Base-by-base conservation (phyloP, 257 asterid genomes). In the Rauvolfia tetraphylla region DNA sequence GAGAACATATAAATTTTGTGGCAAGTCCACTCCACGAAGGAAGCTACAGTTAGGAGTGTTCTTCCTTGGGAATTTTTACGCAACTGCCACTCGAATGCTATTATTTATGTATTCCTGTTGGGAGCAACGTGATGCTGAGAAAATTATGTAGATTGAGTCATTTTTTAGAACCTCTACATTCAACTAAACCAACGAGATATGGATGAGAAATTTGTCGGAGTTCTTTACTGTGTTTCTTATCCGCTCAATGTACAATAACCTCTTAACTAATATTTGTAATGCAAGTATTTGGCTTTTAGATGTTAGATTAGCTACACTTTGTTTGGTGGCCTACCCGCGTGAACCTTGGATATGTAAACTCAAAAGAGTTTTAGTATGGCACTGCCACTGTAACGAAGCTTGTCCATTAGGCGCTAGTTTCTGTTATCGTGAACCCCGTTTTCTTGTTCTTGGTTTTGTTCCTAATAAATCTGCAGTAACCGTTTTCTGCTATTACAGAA, bases 121-220 rank as follows among this genome's bases (percentile, higher is more conserved):
- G 89, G 87, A 84, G 81, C 84, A 49, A 71, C 75, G 51, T 78
- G 82, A 75, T 73, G 81, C 79, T 81, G 88, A 79, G 84, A 73
- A 85, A 82, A 54, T 85, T 79, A 75, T 85, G 85, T 93, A 93
- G 91, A 81, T 79, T 74, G 80, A 86, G 90, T 82, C 84, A 80
- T 84, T 83, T 83, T 89, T 86, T 82, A 83, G 86, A 68, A 61
- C 78, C 79, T 73, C 84, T 80, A 79, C 83, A 74, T 77, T 81
- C 71, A 72, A 62, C 76, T 68, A 66, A 83, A 76, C 49, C 78
- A 75, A 69, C 65, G 83, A 80, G 75, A 75, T 77, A 59, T 83
- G 90, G 87, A 85, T 75, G 88, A 83, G 79, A 79, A 81, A 76
- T 34, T 77, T 33, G 79, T 42, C 51, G 41, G 76, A 78, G 83